Conservation (phyloP, 179 eudicot species). For the Amaranthus tricolor region DNA sequence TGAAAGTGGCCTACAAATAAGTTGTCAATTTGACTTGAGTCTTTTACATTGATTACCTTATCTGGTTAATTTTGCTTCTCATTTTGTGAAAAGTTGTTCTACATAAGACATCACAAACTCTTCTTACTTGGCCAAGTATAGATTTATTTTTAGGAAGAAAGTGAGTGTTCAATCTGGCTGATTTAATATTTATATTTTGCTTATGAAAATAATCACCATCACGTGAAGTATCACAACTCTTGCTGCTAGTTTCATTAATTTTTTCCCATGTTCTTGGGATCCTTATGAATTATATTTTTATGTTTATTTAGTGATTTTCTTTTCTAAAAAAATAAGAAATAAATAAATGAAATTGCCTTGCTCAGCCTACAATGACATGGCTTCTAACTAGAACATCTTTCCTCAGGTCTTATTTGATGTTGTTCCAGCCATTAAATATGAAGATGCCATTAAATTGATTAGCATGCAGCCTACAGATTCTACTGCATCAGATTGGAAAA, state of each 20-base stretch:
- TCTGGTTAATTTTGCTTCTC: not conserved
- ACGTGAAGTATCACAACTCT: slow-evolving; percentile 1
- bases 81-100: not conserved
- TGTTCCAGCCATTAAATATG: slow-evolving; percentile 80
- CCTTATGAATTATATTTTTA: too few relatives aligned
- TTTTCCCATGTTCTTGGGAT: too few relatives aligned
- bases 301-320: too few relatives aligned
- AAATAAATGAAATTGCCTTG: not conserved
- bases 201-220: not conserved
- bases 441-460: slow-evolving; percentile 80
- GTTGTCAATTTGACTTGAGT: not conserved
- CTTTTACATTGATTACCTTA: not conserved
- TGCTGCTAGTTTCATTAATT: not conserved
- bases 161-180: not conserved
- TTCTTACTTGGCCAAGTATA: not conserved
- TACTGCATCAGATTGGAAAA: slow-evolving; percentile 74
- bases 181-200: not conserved
- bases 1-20: not conserved
- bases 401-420: slow-evolving; percentile 91
- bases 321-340: not conserved
- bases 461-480: slow-evolving; percentile 97
- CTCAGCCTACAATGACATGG: not conserved
- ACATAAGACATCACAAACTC: not conserved
- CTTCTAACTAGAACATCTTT: slow-evolving; percentile 6
- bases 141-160: not conserved